These are phyloP conservation scores for Pyronema domesticum DNA, from an alignment of 495 filamentous ascomycete species.

Conservation along the genomic window DNA sequence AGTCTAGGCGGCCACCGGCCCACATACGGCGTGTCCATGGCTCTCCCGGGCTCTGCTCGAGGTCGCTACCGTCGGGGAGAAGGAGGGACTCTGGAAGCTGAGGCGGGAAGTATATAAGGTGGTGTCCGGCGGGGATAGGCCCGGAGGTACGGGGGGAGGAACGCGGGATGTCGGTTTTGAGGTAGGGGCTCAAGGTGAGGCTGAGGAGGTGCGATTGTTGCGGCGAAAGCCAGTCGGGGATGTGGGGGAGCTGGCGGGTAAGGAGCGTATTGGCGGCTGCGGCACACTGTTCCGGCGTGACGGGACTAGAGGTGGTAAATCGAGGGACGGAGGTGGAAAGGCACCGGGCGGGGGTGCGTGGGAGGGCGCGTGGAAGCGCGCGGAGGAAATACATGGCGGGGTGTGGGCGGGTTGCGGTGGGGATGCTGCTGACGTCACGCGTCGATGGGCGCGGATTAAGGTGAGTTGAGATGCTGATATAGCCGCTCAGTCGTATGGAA, in stretches of 20 bases:
- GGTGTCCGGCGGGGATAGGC: constrained; percentile 42
- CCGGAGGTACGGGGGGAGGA: constrained; percentile 24
- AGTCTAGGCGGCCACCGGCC: constrained; percentile 46
- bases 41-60: constrained; percentile 43
- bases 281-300: not conserved
- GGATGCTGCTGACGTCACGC: too few species aligned
- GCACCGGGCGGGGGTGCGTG: too few species aligned
- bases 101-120: constrained; percentile 56
- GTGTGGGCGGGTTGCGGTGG: too few species aligned
- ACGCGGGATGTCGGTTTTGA: constrained; percentile 30
- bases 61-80: constrained; percentile 54
- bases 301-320: not conserved
- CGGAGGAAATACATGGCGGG: too few species aligned
- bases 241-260: constrained; percentile 35
- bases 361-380: too few species aligned
- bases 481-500: too few species aligned
- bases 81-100: constrained; percentile 36
- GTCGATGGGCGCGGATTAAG: too few species aligned
- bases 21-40: constrained; percentile 60
- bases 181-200: constrained; percentile 42
- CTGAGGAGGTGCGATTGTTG: constrained; percentile 46
- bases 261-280: constrained; percentile 1
- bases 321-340: too few species aligned
- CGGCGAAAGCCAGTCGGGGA: constrained; percentile 47
- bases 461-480: too few species aligned